Conservation (phyloP, 2,329 filamentous ascomycete species). For the Blumeria graminis region DNA sequence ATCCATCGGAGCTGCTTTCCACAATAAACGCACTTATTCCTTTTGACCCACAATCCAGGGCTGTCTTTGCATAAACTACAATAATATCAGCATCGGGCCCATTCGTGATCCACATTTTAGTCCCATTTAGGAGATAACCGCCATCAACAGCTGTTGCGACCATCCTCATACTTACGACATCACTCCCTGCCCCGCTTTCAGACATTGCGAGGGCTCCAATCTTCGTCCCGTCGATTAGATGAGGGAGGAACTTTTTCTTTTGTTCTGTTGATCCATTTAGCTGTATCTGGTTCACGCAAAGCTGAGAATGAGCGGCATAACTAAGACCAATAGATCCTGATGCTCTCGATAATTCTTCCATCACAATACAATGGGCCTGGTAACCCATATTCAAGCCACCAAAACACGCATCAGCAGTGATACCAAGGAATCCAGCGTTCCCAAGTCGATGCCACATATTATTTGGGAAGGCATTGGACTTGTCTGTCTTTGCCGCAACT, state of each 20-base stretch:
- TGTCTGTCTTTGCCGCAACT: constrained; percentile 62
- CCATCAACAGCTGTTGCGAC: constrained; percentile 59
- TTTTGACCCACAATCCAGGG: constrained; percentile 54
- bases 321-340: constrained; percentile 67
- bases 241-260: constrained; percentile 59
- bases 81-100: constrained; percentile 82
- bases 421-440: constrained; percentile 71
- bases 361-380: constrained; percentile 82
- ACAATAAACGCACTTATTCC: constrained; percentile 93
- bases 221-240: constrained; percentile 53
- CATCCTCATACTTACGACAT: constrained; percentile 91
- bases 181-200: constrained; percentile 70
- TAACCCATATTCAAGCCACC: constrained; percentile 84
- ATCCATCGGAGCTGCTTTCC: constrained; percentile 43
- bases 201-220: constrained; percentile 88
- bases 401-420: constrained; percentile 80
- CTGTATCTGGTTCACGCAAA: constrained; percentile 90
- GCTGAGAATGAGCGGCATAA: constrained; percentile 85
- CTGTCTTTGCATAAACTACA: constrained; percentile 92
- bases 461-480: constrained; percentile 64
- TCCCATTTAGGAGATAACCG: constrained; percentile 55
- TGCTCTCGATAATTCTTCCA: constrained; percentile 83
- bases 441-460: constrained; percentile 90
- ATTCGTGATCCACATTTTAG: constrained; percentile 97
- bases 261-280: constrained; percentile 63